Evolutionary conservation across 225 moss, liverwort and hornwort species (phyloP), one percentile per base, ranked within the genome.

Genomic region (Asterella californica): DNA sequence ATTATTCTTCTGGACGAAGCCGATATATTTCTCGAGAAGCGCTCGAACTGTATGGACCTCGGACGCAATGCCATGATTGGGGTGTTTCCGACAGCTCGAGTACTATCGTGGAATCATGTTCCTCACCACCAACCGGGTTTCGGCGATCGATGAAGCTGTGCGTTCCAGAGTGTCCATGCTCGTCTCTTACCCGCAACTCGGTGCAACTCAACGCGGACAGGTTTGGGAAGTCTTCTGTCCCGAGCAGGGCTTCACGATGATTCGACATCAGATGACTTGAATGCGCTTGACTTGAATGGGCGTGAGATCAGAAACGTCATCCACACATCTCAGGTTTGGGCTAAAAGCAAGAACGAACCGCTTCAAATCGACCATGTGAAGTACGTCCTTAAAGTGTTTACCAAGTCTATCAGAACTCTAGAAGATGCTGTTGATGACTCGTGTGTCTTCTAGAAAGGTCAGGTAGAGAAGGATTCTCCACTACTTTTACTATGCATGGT

Each of bases 51-150:
- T 1, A 83, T 82, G 10, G 89, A 89, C 52, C 78, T 86, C 12
- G 76, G 25, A 57, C 83, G 89, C 27, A 83, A 86, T 0, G 86
- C 92, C 42, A 89, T 92, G 90, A 89, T 89, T 0, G 91, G 88
- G 72, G 83, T 93, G 24, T 91, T 93, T 75, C 80, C 82, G 91
- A 11, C 53, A 86, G 78, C 80, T 91, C 25, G 91, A 91, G 63
- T 90, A 91, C 75, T 91, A 87, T 63, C 72, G 82, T 15, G 91
- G 90, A 70, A 87, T 92, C 30, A 81, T 92, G 5, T 89, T 91
- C 77, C 86, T 91, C 17, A 91, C 89, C 46, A 91, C 87, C 29
- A 89, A 91, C 70, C 85, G 87, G 6, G 83, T 90, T n/a, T 76
- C 77, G n/a, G 83, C 86, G 33, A 87, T 90, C 80, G 91, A 89